Evolutionary conservation across 2,329 filamentous ascomycete genomes (phyloP).

Genomic region (Colletotrichum tabaci): DNA sequence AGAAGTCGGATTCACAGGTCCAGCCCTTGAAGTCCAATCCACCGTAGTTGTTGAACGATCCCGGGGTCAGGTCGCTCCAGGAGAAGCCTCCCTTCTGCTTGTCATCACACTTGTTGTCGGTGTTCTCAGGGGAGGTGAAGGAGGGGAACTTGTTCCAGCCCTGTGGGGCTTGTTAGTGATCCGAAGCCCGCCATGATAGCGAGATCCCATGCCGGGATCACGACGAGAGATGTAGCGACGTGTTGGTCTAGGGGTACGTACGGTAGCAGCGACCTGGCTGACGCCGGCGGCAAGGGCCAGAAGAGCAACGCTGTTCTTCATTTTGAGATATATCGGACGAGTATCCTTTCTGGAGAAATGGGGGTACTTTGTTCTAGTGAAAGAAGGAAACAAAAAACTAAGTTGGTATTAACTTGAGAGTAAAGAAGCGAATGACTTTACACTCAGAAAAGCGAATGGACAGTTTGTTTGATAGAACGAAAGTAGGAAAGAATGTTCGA

Average conservation of each 20-base stretch:
- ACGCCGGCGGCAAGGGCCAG: slow-evolving; percentile 67
- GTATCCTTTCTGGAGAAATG: slow-evolving; percentile 31
- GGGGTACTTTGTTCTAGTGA: slow-evolving; percentile 31
- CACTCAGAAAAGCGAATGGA: slow-evolving; percentile 54
- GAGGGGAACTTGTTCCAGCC: slow-evolving; percentile 48
- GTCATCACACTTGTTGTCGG: slow-evolving; percentile 82
- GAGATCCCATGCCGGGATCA: not conserved
- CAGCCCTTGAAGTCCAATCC: slow-evolving; percentile 84
- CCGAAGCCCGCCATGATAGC: not conserved
- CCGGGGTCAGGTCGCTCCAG: slow-evolving; percentile 76
- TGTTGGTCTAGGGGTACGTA: slow-evolving; percentile 47
- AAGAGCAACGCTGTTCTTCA: slow-evolving; percentile 67
- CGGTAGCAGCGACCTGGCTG: slow-evolving; percentile 65
- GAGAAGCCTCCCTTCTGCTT: slow-evolving; percentile 79
- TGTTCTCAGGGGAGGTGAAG: slow-evolving; percentile 80
- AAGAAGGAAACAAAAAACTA: slow-evolving; percentile 37
- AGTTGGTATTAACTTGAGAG: slow-evolving; percentile 43
- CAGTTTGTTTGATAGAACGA: slow-evolving; percentile 49
- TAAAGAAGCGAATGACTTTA: slow-evolving; percentile 73
- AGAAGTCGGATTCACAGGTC: slow-evolving; percentile 72
- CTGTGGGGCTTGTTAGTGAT: slow-evolving; percentile 38
- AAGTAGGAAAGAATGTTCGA: slow-evolving; percentile 46
- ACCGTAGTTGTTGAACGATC: slow-evolving; percentile 76
- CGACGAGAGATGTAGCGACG: too few species aligned
- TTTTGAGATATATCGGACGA: slow-evolving; percentile 51